phyloP scores from a whole-genome alignment of 345 rosid species.

The Populus alba region DNA sequence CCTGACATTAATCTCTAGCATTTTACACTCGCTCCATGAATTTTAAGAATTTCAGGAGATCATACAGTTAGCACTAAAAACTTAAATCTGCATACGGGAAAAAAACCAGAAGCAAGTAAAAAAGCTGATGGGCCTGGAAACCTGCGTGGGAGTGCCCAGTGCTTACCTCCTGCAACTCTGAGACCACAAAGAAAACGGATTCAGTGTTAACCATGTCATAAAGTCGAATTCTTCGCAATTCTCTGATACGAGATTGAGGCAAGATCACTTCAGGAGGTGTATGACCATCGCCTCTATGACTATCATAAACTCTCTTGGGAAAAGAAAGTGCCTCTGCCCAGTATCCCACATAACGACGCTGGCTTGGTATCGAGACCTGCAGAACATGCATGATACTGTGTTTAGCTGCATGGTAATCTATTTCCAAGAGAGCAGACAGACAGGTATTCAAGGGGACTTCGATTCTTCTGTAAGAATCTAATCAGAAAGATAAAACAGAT shows the following conservation, averaged over 20 bases:
- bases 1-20: no score
- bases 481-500: no score
- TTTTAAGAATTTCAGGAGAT: no score
- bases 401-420: no score
- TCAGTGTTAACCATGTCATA: constrained; percentile 63
- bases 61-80: no score
- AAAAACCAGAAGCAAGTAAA: neutral
- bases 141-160: neutral
- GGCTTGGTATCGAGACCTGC: constrained; percentile 97
- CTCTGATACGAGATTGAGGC: constrained; percentile 63
- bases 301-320: constrained; percentile 23
- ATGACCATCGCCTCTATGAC: constrained; percentile 17
- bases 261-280: constrained; percentile 55
- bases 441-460: no score
- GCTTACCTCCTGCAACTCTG: constrained; percentile 77
- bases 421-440: no score
- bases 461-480: no score
- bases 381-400: neutral
- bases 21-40: no score
- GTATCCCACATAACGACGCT: constrained; percentile 78
- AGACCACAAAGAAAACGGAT: constrained; percentile 77
- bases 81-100: no score
- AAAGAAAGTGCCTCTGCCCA: constrained; percentile 58
- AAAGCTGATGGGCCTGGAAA: neutral
- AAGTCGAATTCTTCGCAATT: constrained; percentile 69